phyloP scores from a whole-genome alignment of 2,329 filamentous ascomycete genomes.

The Fonsecaea multimorphosa region DNA sequence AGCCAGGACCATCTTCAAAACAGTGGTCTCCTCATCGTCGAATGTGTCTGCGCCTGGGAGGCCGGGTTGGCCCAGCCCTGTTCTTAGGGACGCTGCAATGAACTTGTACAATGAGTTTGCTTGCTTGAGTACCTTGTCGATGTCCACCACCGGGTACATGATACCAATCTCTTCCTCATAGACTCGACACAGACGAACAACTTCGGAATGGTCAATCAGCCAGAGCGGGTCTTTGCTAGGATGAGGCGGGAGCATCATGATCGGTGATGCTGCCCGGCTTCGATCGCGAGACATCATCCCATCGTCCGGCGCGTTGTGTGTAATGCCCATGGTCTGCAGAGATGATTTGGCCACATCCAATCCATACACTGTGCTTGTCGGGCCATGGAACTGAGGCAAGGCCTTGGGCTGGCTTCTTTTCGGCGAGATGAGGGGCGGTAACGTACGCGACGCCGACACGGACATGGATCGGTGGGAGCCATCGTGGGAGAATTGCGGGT shows the following conservation, averaged over 20 bases:
- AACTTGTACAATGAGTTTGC: conserved; percentile 73
- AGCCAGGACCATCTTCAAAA: conserved; percentile 84
- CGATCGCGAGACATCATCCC: conserved; percentile 59
- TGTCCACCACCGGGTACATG: conserved; percentile 87
- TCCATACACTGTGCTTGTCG: conserved; percentile 83
- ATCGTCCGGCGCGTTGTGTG: conserved; percentile 67
- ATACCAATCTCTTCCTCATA: conserved; percentile 90
- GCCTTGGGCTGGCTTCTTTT: conserved; percentile 57
- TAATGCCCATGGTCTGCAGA: conserved; percentile 87
- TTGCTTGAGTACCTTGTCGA: conserved; percentile 73
- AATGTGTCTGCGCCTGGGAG: conserved; percentile 64
- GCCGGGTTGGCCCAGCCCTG: conserved; percentile 62
- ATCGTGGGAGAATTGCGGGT: conserved; percentile 34
- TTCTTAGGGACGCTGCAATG: conserved; percentile 69
- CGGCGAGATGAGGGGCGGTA: conserved; percentile 39
- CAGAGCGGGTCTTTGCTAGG: conserved; percentile 76
- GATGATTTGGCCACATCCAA: conserved; percentile 87
- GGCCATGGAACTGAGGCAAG: conserved; percentile 76
- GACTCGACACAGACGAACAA: conserved; percentile 75
- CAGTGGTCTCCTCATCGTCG: conserved; percentile 68
- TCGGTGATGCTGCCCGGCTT: conserved; percentile 57
- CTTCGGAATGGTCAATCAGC: conserved; percentile 77
- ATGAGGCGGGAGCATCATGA: conserved; percentile 47
- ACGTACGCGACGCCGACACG: conserved; percentile 34
- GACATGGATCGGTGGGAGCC: conserved; percentile 42